Conservation (phyloP, 345 rosid species). For the Alliaria petiolata region DNA sequence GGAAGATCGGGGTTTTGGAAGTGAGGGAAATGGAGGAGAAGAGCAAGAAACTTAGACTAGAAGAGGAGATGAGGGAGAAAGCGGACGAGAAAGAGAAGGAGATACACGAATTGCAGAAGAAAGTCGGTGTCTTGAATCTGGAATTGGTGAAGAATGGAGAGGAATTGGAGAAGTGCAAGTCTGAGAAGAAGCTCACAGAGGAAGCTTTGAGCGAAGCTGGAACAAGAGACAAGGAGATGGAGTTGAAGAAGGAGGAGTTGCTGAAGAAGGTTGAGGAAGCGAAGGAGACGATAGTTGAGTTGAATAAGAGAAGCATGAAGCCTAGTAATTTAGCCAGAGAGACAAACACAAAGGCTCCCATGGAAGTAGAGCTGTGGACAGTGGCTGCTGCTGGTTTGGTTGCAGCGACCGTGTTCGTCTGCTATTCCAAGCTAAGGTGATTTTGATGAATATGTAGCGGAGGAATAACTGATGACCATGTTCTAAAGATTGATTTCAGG, state of each 20-base stretch:
- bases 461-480: constrained; percentile 12
- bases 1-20: constrained; percentile 56
- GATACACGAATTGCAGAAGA: constrained; percentile 39
- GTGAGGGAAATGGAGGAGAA: constrained; percentile 56
- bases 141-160: constrained; percentile 30
- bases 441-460: neutral
- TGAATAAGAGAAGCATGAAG: constrained; percentile 42
- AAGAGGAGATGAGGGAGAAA: constrained; percentile 57
- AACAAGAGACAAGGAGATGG: constrained; percentile 33
- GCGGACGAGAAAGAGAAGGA: constrained; percentile 49
- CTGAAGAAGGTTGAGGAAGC: constrained; percentile 45
- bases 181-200: constrained; percentile 39
- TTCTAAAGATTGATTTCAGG: constrained; percentile 33
- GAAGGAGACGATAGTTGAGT: constrained; percentile 25
- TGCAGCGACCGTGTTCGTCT: constrained; percentile 46
- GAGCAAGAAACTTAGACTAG: constrained; percentile 58
- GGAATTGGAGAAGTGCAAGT: constrained; percentile 37
- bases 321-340: constrained; percentile 34
- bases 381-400: constrained; percentile 43
- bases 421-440: constrained; percentile 42
- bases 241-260: constrained; percentile 36
- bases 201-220: constrained; percentile 32
- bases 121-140: constrained; percentile 39
- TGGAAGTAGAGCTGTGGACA: constrained; percentile 39
- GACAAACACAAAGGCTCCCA: constrained; percentile 8